Evolutionary conservation across 148 eudicot species (phyloP).

Genomic region (Rhododendron simsii): DNA sequence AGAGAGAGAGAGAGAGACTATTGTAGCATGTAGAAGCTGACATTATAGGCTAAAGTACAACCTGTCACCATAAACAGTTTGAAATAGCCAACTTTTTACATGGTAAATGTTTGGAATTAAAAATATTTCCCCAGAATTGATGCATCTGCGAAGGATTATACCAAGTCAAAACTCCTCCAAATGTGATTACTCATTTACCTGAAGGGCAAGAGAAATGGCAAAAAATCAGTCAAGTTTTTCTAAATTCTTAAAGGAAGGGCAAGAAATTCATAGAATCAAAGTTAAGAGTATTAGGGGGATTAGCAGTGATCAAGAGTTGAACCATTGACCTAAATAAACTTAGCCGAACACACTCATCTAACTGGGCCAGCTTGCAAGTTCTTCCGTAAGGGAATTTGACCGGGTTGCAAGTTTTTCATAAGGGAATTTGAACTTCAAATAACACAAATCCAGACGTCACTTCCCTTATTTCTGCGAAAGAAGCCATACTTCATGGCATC

Average conservation of each 20-base stretch:
- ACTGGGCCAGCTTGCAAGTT: background rate
- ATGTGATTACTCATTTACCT: slow-evolving; percentile 1
- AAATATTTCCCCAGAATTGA: background rate
- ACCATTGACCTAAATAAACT: background rate
- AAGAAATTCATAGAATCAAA: background rate
- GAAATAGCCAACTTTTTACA: background rate
- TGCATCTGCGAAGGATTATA: background rate
- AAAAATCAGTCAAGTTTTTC: background rate
- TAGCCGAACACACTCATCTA: background rate
- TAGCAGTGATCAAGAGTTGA: background rate
- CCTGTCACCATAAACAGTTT: background rate
- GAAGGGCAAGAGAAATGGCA: background rate
- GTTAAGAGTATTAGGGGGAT: background rate
- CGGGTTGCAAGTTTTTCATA: background rate
- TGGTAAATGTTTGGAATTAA: background rate
- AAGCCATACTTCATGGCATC: background rate
- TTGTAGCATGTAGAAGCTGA: background rate
- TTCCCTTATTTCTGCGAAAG: background rate
- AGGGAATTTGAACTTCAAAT: background rate
- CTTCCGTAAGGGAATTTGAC: background rate
- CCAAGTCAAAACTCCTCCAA: background rate
- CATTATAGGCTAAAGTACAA: background rate
- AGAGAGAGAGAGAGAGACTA: background rate
- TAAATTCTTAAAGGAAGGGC: too few species aligned
- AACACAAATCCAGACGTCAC: background rate